Conservation (phyloP, 805 yeast genomes). For the Cyberlindnera lachancei region DNA sequence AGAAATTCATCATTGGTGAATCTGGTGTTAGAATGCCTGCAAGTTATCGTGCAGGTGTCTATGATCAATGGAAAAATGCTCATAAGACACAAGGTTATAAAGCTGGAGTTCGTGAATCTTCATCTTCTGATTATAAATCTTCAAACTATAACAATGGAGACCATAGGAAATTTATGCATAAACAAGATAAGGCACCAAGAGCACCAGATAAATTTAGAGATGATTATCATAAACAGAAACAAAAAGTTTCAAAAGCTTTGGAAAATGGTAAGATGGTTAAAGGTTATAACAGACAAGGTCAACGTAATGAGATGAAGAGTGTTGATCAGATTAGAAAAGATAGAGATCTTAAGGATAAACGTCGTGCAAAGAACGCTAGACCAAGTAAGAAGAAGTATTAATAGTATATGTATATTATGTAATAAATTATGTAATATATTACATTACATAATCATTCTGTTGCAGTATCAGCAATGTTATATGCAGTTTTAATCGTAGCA, state of each 20-base stretch:
- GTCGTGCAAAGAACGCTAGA: slow-evolving; percentile 80
- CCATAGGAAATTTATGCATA: slow-evolving; percentile 64
- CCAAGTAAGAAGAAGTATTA: slow-evolving; percentile 35
- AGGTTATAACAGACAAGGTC: slow-evolving; percentile 38
- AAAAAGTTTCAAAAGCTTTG: slow-evolving; percentile 71
- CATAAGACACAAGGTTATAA: slow-evolving; percentile 47
- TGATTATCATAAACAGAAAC: slow-evolving; percentile 74
- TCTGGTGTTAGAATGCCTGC: slow-evolving; percentile 93
- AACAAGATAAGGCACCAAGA: slow-evolving; percentile 71
- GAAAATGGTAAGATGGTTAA: slow-evolving; percentile 68
- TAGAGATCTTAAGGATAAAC: slow-evolving; percentile 62
- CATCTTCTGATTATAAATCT: slow-evolving; percentile 19
- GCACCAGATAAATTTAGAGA: slow-evolving; percentile 88
- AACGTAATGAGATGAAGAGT: slow-evolving; percentile 48
- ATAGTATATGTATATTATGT: too few relatives aligned
- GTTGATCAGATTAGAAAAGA: slow-evolving; percentile 74
- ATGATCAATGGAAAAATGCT: slow-evolving; percentile 82
- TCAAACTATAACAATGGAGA: slow-evolving; percentile 21
- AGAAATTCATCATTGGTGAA: slow-evolving; percentile 89
- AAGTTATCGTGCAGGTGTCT: slow-evolving; percentile 81
- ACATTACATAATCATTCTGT: too few relatives aligned
- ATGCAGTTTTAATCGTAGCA: slow-evolving; percentile 13
- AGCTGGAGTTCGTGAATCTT: slow-evolving; percentile 48
- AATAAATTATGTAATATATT: too few relatives aligned
- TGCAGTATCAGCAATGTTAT: slow-evolving; percentile 3